Conservation (phyloP, 495 filamentous ascomycete species). For the Xylaria acuta region DNA sequence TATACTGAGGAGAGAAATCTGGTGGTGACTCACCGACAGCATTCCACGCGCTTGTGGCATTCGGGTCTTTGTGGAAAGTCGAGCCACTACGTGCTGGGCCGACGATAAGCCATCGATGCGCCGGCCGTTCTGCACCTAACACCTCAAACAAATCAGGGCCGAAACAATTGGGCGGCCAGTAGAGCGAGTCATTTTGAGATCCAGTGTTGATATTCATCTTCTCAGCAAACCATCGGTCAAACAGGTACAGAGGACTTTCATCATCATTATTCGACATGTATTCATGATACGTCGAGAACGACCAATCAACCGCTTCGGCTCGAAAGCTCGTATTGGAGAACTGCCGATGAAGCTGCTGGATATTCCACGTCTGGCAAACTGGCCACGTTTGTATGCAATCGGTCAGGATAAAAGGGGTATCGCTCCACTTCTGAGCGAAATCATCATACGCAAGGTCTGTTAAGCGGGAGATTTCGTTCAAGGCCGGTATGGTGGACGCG, state of each 20-base stretch:
- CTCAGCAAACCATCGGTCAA: constrained; percentile 84
- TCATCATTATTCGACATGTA: constrained; percentile 87
- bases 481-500: constrained; percentile 69
- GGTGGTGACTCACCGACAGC: constrained; percentile 61
- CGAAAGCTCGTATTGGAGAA: constrained; percentile 76
- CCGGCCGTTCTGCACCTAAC: constrained; percentile 79
- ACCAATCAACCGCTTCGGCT: constrained; percentile 95
- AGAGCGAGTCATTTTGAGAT: constrained; percentile 60
- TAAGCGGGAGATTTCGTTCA: constrained; percentile 76
- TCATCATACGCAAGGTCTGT: constrained; percentile 71
- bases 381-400: constrained; percentile 85
- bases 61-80: constrained; percentile 89
- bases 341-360: constrained; percentile 64
- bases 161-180: constrained; percentile 88
- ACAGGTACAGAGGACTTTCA: constrained; percentile 92
- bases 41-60: constrained; percentile 86
- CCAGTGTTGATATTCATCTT: constrained; percentile 80
- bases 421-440: constrained; percentile 77
- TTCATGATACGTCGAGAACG: constrained; percentile 74
- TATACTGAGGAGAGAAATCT: not conserved
- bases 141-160: constrained; percentile 87
- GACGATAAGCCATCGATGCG: constrained; percentile 92
- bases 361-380: constrained; percentile 75
- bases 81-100: constrained; percentile 90
- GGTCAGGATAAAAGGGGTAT: constrained; percentile 87